Evolutionary conservation across 805 yeast genomes (phyloP).

Genomic region (Yamadazyma laniorum): DNA sequence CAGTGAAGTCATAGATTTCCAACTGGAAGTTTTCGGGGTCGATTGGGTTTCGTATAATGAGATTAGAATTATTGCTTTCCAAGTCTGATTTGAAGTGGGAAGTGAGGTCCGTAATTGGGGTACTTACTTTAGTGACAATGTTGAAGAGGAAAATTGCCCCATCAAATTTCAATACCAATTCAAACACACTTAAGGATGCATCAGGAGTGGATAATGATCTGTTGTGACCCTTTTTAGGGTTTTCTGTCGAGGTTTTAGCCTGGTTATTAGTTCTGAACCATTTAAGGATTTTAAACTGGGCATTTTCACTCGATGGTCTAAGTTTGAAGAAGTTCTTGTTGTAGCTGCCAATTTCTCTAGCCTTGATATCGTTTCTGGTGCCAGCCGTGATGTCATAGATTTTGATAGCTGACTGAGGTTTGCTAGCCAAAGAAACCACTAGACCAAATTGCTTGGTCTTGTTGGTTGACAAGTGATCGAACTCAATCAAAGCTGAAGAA

Average conservation of each 20-base stretch:
- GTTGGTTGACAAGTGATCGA: slow-evolving; percentile 10
- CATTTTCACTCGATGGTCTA: slow-evolving; percentile 2
- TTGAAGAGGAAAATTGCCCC: slow-evolving; percentile 15
- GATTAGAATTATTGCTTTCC: slow-evolving; percentile 7
- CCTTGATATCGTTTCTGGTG: slow-evolving; percentile 7
- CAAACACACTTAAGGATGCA: slow-evolving; percentile 14
- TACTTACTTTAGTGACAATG: slow-evolving; percentile 16
- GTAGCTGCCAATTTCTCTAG: slow-evolving; percentile 19
- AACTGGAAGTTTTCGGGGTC: slow-evolving; percentile 8
- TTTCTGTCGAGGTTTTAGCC: background rate
- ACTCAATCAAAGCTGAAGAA: slow-evolving; percentile 16
- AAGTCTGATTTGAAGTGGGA: background rate
- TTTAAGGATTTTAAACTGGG: slow-evolving; percentile 15
- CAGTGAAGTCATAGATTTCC: slow-evolving; percentile 6
- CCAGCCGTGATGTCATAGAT: slow-evolving; percentile 16
- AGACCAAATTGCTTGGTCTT: slow-evolving; percentile 17
- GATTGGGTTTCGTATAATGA: slow-evolving; percentile 6
- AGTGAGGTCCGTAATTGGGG: slow-evolving; percentile 9
- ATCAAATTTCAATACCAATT: slow-evolving; percentile 17
- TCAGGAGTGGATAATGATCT: slow-evolving; percentile 12
- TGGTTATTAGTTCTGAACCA: slow-evolving; percentile 15
- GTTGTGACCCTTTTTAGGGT: slow-evolving; percentile 7
- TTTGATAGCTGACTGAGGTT: slow-evolving; percentile 11
- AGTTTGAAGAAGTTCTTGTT: slow-evolving; percentile 15
- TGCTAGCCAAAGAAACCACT: slow-evolving; percentile 10